phyloP scores from a whole-genome alignment of 352 stramenopile species.

The Pythium coloratum region DNA sequence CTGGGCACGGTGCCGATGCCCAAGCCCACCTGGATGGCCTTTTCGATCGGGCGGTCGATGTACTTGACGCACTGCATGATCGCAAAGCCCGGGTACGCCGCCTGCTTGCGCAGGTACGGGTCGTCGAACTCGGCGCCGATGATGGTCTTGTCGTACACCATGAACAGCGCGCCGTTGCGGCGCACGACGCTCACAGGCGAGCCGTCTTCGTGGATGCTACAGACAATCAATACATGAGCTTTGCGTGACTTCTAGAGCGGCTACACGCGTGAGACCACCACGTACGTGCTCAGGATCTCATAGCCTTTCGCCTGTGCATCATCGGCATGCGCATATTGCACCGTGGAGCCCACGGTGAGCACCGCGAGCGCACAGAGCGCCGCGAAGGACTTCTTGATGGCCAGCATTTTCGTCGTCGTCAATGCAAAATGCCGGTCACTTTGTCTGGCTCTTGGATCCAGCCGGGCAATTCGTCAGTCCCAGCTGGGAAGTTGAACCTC shows the following conservation, averaged over 20 bases:
- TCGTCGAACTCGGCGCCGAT: slow-evolving; percentile 81
- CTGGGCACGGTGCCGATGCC: slow-evolving; percentile 70
- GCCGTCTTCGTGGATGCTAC: slow-evolving; percentile 32
- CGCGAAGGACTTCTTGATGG: slow-evolving; percentile 13
- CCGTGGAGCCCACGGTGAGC: slow-evolving; percentile 8
- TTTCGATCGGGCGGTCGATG: slow-evolving; percentile 39
- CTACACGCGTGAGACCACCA: not conserved
- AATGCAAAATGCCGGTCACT: not conserved
- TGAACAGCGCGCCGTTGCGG: slow-evolving; percentile 48
- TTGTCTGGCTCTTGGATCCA: slow-evolving; percentile 2
- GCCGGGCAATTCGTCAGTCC: not conserved
- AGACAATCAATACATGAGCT: too few species aligned
- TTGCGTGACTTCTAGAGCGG: not conserved
- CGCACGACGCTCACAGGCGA: slow-evolving; percentile 64
- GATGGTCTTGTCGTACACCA: slow-evolving; percentile 78
- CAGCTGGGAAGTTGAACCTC: slow-evolving; percentile 6
- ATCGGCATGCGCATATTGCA: not conserved
- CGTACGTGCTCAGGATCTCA: slow-evolving; percentile 29
- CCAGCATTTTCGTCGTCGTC: slow-evolving; percentile 1
- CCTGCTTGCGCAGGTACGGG: slow-evolving; percentile 51
- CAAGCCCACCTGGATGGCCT: slow-evolving; percentile 64
- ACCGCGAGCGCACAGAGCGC: slow-evolving; percentile 18
- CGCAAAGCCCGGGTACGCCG: slow-evolving; percentile 74
- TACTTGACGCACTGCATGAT: slow-evolving; percentile 80
- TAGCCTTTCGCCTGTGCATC: slow-evolving; percentile 16